Percentiles rank a stretch among this genome's conserved stretches.
Conservation (phyloP, 768 basidiomycete species). For the Suillus discolor region DNA sequence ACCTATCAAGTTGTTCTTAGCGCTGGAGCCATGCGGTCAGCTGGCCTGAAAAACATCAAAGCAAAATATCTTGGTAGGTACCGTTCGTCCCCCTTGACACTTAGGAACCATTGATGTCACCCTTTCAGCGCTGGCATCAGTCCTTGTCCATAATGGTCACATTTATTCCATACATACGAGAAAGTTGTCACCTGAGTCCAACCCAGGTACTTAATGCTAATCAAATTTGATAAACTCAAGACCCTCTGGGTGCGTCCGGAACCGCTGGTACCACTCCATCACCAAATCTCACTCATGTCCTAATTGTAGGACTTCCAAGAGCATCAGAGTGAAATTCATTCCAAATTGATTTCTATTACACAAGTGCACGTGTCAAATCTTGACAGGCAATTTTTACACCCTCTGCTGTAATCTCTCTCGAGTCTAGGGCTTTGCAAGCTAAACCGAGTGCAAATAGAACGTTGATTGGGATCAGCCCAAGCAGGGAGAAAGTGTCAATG, state of each 20-base stretch:
- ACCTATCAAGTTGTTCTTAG: slow-evolving; percentile 98
- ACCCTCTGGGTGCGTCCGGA: slow-evolving; percentile 68
- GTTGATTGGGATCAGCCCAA: slow-evolving; percentile 77
- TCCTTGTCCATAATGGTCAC: slow-evolving; percentile 93
- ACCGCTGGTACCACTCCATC: slow-evolving; percentile 4
- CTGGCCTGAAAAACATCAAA: slow-evolving; percentile 97
- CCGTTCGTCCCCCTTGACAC: slow-evolving; percentile 14
- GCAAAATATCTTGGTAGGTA: slow-evolving; percentile 90
- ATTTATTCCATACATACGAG: slow-evolving; percentile 93
- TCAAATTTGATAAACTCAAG: slow-evolving; percentile 98
- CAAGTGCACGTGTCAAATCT: slow-evolving; percentile 81
- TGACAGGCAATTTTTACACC: slow-evolving; percentile 58
- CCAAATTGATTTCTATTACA: slow-evolving; percentile 94
- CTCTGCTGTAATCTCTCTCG: slow-evolving; percentile 5
- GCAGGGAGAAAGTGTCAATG: slow-evolving; percentile 65
- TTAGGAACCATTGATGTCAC: slow-evolving; percentile 17
- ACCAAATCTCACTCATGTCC: slow-evolving; percentile 4
- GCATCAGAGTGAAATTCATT: slow-evolving; percentile 98
- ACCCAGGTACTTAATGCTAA: slow-evolving; percentile 94
- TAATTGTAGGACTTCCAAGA: slow-evolving; percentile 88
- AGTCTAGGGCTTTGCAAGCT: slow-evolving; percentile 4
- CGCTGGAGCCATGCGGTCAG: slow-evolving; percentile 98
- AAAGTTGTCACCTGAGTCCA: slow-evolving; percentile 90
- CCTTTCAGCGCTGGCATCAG: slow-evolving; percentile 85
- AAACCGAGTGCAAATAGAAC: slow-evolving; percentile 42